A percentile compares a stretch with the other conserved stretches of the same genome.
Evolutionary conservation across 1,284 basidiomycete genomes (phyloP).

Genomic region (Marasmius tenuissimus): DNA sequence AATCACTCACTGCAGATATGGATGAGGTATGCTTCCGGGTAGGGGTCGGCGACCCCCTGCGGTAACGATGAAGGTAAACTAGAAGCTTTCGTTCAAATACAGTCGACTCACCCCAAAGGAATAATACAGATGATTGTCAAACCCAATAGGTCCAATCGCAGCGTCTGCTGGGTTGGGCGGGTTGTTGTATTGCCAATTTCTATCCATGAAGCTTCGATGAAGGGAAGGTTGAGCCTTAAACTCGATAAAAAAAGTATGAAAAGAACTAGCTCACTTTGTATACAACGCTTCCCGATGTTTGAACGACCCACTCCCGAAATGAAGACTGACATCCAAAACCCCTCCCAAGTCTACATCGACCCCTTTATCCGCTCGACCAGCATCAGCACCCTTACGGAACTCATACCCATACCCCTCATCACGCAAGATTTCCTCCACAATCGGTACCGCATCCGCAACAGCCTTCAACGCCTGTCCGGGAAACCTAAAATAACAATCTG

Average conservation of each 20-base stretch:
- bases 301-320: slow-evolving; percentile 8
- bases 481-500: slow-evolving; percentile 24
- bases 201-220: slow-evolving; percentile 78
- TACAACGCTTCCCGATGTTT: slow-evolving; percentile 36
- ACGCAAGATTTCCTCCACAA: slow-evolving; percentile 43
- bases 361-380: no score
- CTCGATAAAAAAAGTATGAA: no score
- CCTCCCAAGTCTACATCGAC: no score
- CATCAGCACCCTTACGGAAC: no score
- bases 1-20: slow-evolving; percentile 64
- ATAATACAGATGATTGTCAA: slow-evolving; percentile 80
- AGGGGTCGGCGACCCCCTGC: slow-evolving; percentile 69
- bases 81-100: no score
- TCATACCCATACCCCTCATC: slow-evolving; percentile 23
- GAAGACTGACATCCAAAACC: slow-evolving; percentile 19
- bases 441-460: slow-evolving; percentile 47
- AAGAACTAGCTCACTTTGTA: slow-evolving; percentile 42
- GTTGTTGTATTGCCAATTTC: slow-evolving; percentile 70
- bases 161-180: slow-evolving; percentile 70
- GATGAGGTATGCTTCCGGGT: slow-evolving; percentile 61
- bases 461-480: slow-evolving; percentile 44
- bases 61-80: background rate
- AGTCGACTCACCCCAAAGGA: slow-evolving; percentile 57
- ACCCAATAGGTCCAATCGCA: slow-evolving; percentile 64
- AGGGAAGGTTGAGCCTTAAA: no score